Evolutionary conservation across 208 protist species (phyloP).

Genomic region (Blechomonas ayalai): DNA sequence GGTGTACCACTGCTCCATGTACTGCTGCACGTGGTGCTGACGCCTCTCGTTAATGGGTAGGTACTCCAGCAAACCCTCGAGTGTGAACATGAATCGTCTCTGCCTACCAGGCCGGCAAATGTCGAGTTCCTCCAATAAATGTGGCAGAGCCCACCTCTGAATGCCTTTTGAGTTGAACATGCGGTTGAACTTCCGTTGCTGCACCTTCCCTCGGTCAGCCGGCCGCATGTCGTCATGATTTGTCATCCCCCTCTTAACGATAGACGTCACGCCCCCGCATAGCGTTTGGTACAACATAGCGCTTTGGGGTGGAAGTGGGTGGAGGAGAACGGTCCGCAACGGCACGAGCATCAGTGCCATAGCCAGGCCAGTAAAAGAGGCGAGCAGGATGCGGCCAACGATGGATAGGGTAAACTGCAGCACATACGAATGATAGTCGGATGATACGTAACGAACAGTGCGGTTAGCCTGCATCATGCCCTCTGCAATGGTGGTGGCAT

Average conservation of each 20-base stretch:
- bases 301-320: conserved; percentile 35
- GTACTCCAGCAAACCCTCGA: conserved; percentile 59
- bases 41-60: conserved; percentile 48
- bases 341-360: conserved; percentile 40
- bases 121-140: conserved; percentile 67
- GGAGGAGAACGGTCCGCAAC: conserved; percentile 35
- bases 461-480: conserved; percentile 14
- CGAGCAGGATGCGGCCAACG: conserved; percentile 36
- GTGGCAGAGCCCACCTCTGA: conserved; percentile 59
- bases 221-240: conserved; percentile 70
- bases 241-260: conserved; percentile 33
- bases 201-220: conserved; percentile 37
- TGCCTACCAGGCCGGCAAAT: conserved; percentile 56
- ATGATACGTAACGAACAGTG: conserved; percentile 14
- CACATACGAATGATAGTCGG: conserved; percentile 1
- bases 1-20: conserved; percentile 51
- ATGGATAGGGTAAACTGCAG: conserved; percentile 44
- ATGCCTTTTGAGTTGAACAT: conserved; percentile 52
- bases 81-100: conserved; percentile 61
- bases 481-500: conserved; percentile 20
- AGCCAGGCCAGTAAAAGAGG: conserved; percentile 32
- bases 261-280: conserved; percentile 30
- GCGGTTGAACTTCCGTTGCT: conserved; percentile 50
- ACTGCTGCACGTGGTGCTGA: conserved; percentile 37
- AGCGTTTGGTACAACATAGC: conserved; percentile 48